Conservation (phyloP, 2,329 filamentous ascomycete species). For the Phaeoacremonium minimum region DNA sequence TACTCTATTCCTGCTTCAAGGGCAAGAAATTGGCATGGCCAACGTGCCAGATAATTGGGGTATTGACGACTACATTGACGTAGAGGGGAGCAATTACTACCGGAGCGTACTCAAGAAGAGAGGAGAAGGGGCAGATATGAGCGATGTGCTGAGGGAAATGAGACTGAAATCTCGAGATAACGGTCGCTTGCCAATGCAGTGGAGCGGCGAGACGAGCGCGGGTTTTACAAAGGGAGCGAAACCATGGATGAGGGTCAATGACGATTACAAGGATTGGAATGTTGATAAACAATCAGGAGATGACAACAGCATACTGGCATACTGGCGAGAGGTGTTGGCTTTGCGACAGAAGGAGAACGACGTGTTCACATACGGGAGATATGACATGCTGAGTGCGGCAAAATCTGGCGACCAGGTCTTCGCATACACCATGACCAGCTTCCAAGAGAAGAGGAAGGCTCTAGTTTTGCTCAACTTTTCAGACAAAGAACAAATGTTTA, state of each 20-base stretch:
- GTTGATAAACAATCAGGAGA: background rate
- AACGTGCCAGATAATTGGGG: constrained; percentile 30
- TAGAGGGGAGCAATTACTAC: background rate
- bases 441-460: too few species aligned
- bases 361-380: too few species aligned
- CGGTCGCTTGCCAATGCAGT: constrained; percentile 68
- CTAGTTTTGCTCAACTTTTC: too few species aligned
- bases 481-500: too few species aligned
- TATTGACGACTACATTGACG: background rate
- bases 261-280: constrained; percentile 26
- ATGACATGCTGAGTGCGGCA: too few species aligned
- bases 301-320: background rate
- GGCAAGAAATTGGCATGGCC: constrained; percentile 64
- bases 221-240: constrained; percentile 50
- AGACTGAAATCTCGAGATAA: constrained; percentile 52
- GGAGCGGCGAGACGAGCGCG: constrained; percentile 52
- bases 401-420: too few species aligned
- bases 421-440: too few species aligned
- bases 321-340: background rate
- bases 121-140: background rate
- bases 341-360: too few species aligned
- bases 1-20: constrained; percentile 66
- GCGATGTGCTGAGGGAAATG: background rate
- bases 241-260: constrained; percentile 71
- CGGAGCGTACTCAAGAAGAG: background rate